These are phyloP conservation scores for Solanum gracilifrons DNA, from an alignment of 257 asterid species.

Conservation along the genomic window DNA sequence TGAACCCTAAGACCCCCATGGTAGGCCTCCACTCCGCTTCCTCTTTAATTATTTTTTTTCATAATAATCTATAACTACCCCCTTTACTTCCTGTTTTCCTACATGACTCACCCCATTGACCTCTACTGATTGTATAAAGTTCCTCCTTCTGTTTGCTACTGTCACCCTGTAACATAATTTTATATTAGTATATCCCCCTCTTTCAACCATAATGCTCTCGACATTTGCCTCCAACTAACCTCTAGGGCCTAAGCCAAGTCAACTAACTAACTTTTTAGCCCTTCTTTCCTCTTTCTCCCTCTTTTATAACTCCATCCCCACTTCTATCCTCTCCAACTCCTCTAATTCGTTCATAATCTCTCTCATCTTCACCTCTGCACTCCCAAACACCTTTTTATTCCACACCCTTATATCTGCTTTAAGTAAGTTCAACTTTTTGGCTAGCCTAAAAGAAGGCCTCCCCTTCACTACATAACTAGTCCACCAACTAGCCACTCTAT, in stretches of 20 bases:
- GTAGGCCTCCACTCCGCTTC: background rate
- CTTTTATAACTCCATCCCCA: background rate
- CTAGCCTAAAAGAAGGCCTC: background rate
- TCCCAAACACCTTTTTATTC: background rate
- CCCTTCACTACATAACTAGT: background rate
- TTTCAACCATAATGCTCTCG: background rate
- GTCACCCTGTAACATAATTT: background rate
- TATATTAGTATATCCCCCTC: background rate
- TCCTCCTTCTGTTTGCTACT: background rate
- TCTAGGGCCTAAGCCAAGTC: background rate
- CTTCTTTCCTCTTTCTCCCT: background rate
- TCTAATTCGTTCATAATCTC: background rate
- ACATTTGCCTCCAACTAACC: background rate
- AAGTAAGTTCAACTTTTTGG: background rate
- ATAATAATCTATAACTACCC: background rate
- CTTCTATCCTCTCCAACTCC: background rate
- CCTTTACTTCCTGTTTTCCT: background rate
- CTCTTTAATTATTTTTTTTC: background rate
- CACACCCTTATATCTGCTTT: background rate
- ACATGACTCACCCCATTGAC: background rate
- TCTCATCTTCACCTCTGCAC: background rate
- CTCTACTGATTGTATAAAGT: background rate
- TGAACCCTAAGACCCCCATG: background rate
- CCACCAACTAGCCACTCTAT: background rate
- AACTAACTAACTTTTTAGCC: background rate